A percentile compares a stretch with the other conserved stretches of the same genome.
These are phyloP conservation scores for Tuber indicum DNA, from an alignment of 495 filamentous ascomycete genomes.

Conservation along the genomic window DNA sequence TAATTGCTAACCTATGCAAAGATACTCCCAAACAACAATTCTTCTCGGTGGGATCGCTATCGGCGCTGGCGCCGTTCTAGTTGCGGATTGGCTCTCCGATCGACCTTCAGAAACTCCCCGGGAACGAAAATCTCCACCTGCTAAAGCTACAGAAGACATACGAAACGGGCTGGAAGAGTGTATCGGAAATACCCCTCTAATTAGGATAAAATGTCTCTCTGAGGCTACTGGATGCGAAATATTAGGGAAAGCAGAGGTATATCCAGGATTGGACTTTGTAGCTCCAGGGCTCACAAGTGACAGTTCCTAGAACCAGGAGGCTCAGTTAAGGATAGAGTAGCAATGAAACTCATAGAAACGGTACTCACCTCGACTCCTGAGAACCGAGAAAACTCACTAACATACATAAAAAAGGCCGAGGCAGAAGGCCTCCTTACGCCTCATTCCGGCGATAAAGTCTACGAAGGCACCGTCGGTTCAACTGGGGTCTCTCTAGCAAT, in stretches of 20 bases:
- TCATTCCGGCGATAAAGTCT: slow-evolving; percentile 80
- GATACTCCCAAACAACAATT: slow-evolving; percentile 9
- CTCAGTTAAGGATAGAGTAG: slow-evolving; percentile 92
- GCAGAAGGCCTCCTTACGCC: slow-evolving; percentile 68
- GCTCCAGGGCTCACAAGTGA: not conserved
- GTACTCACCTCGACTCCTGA: slow-evolving; percentile 43
- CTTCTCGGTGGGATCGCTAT: slow-evolving; percentile 26
- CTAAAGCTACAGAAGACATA: slow-evolving; percentile 40
- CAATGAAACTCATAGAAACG: slow-evolving; percentile 74
- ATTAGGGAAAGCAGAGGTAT: slow-evolving; percentile 83
- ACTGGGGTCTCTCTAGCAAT: slow-evolving; percentile 91
- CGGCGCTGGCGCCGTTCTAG: slow-evolving; percentile 23
- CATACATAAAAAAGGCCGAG: slow-evolving; percentile 56
- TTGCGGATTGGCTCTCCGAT: slow-evolving; percentile 20
- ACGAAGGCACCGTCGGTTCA: slow-evolving; percentile 93
- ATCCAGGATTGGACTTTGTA: not conserved
- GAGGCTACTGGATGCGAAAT: slow-evolving; percentile 91
- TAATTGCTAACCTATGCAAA: slow-evolving; percentile 16
- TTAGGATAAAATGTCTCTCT: slow-evolving; percentile 79
- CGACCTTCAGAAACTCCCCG: slow-evolving; percentile 3
- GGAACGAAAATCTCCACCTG: not conserved
- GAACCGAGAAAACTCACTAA: slow-evolving; percentile 5
- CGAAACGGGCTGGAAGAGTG: slow-evolving; percentile 77
- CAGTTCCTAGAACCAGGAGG: slow-evolving; percentile 90
- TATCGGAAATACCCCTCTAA: slow-evolving; percentile 88